A percentile compares a stretch with the other conserved stretches of the same genome.
These are phyloP conservation scores for Phellinidium pouzarii DNA, from an alignment of 1,284 basidiomycete genomes.

Conservation along the genomic window DNA sequence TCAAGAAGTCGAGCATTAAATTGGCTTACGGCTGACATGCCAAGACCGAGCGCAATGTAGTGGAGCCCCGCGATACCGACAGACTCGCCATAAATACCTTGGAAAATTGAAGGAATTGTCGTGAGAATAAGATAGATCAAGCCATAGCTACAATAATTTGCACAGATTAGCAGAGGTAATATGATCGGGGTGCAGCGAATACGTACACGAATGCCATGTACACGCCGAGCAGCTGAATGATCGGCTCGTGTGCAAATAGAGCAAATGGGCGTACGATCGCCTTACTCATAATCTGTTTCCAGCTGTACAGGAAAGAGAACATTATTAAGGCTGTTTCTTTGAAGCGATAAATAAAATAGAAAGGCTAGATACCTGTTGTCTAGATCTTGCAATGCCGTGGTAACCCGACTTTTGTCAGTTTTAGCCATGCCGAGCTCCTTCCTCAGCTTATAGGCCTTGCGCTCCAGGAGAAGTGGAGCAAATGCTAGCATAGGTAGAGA, in stretches of 20 bases:
- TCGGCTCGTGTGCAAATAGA: constrained; percentile 39
- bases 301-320: constrained; percentile 20
- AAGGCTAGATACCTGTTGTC: constrained; percentile 21
- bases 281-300: constrained; percentile 32
- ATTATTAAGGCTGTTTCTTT: too few relatives aligned
- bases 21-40: constrained; percentile 47
- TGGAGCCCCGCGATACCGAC: constrained; percentile 41
- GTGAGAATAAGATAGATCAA: constrained; percentile 25
- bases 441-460: constrained; percentile 35
- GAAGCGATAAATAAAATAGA: background rate
- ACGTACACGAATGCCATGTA: constrained; percentile 48
- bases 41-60: constrained; percentile 59
- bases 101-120: constrained; percentile 44
- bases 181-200: background rate
- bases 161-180: background rate
- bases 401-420: constrained; percentile 19
- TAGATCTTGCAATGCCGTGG: constrained; percentile 25
- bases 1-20: constrained; percentile 54
- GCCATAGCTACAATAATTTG: constrained; percentile 41
- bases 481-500: constrained; percentile 28
- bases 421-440: constrained; percentile 28
- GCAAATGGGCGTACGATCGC: constrained; percentile 40
- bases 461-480: constrained; percentile 40
- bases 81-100: constrained; percentile 40
- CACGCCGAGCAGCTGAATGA: constrained; percentile 37